Base-by-base conservation (phyloP, 345 rosid genomes). In the Geranium rotundifolium region DNA sequence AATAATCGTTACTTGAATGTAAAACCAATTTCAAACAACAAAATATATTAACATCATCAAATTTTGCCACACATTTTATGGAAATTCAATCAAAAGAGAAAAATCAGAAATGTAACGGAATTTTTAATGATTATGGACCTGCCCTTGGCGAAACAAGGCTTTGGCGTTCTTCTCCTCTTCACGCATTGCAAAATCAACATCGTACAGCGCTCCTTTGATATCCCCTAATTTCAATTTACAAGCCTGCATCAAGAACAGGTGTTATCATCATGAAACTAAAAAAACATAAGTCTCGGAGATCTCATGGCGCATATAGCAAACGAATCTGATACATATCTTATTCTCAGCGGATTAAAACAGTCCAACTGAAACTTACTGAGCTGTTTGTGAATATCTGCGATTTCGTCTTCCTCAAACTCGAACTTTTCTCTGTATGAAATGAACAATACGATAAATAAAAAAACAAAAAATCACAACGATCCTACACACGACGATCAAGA, bases 91-190 rank as follows among this genome's bases (percentile, higher is more conserved):
- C 27, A 41, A 63, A 52, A 49, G 56, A 37, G 50, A 72, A 23
- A 23, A 23, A 23, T 23, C 27, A 23, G 27, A 23, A 23, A 23
- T 23, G 27, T 23, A 23, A 0, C 2, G 27, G 27, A 23, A 23
- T 23, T 23, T 23, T 23, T 23, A 23, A 23, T 1, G 27, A 23
- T 23, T 23, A 23, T 23, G 27, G 27, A 88, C 99, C 96, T 93
- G 97, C 67, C 99, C 99, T 73, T 84, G 97, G 27, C 97, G 96
- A 76, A 87, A 93, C 70, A 87, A 79, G 68, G 99, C 99, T 82
- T 93, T 88, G 55, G 76, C 95, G 76, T 83, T 87, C 76, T 84
- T 76, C 31, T 89, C 91, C 63, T 84, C 91, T 49, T 90, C 96
- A 37, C 97, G 90, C 73, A 90, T 82, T 13, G 96, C 99, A 73